Evolutionary conservation across 352 stramenopile species (phyloP).

Genomic region (Pythium dissimile): DNA sequence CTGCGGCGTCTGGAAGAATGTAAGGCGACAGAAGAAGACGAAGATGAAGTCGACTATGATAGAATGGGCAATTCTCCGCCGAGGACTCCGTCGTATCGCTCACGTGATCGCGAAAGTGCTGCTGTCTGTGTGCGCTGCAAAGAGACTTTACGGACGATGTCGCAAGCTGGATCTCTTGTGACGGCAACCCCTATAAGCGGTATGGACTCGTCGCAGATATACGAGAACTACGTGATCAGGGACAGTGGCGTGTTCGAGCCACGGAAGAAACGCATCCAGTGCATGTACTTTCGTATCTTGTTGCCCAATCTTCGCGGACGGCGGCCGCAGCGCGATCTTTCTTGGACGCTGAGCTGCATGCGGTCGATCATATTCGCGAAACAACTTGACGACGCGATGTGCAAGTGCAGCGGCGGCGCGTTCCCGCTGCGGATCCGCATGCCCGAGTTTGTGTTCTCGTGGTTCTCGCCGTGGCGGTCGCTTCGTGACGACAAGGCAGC

Average conservation of each 20-base stretch:
- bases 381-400: slow-evolving; percentile 76
- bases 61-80: not conserved
- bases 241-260: not conserved
- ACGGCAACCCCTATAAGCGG: not conserved
- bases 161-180: slow-evolving; percentile 24
- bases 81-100: not conserved
- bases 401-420: slow-evolving; percentile 35
- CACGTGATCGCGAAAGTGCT: slow-evolving; percentile 1
- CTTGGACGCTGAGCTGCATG: slow-evolving; percentile 90
- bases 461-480: slow-evolving; percentile 80
- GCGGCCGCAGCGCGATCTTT: slow-evolving; percentile 64
- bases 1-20: slow-evolving; percentile 31
- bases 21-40: slow-evolving; percentile 34
- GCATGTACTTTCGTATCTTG: slow-evolving; percentile 88
- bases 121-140: slow-evolving; percentile 63
- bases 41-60: slow-evolving; percentile 7
- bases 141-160: slow-evolving; percentile 37
- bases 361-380: slow-evolving; percentile 89
- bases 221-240: too few relatives aligned
- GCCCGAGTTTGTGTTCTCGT: slow-evolving; percentile 92
- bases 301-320: slow-evolving; percentile 86
- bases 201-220: too few relatives aligned
- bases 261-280: slow-evolving; percentile 63
- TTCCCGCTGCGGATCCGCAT: slow-evolving; percentile 77
- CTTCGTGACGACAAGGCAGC: slow-evolving; percentile 53